Base-by-base conservation (phyloP, 306 rosid species). In the Malus sylvestris region DNA sequence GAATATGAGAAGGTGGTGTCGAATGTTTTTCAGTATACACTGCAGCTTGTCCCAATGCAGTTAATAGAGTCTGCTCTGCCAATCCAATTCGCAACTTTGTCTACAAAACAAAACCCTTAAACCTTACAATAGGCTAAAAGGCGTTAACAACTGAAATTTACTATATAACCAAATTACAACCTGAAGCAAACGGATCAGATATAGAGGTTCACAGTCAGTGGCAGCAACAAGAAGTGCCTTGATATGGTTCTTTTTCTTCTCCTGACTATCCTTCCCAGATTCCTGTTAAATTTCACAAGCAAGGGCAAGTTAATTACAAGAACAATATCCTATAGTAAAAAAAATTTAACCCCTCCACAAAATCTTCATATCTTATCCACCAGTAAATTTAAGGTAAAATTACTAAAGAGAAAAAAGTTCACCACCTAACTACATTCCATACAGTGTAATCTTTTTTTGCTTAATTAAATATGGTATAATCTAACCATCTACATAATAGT, bases 31-130 rank as follows among this genome's bases (percentile, higher is more conserved):
- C 95, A 19, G 84, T 78, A 83, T 89, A 75, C 63, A 88, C 91
- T 58, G 97, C 91, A 80, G 98, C 98, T 80, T 92, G 97, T 67
- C 97, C 98, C 77, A 95, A 68, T 75, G 98, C 96, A 83, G 97
- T 90, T 81, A 95, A 82, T 61, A 92, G 93, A 57, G 98, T 92
- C 88, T 92, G 90, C 87, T 92, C 99, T 0, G 93, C 97, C 72
- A 75, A 83, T 66, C 97, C 99, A 76, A 92, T 92, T 72, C 97
- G 91, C 89, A 92, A 83, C 86, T 95, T 90, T 40, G 90, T 10
- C 97, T 92, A 68, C 55, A 80, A 75, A 76, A 73, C 55, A 77
- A 70, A 79, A 13, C 32, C 18, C 73, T 19, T 30, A 58, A 81
- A 29, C 67, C 66, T 84, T 72, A 79, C 33, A 80, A 73, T 35